These are phyloP conservation scores for Clohesyomyces aquaticus DNA, from an alignment of 495 filamentous ascomycete species.

Conservation along the genomic window DNA sequence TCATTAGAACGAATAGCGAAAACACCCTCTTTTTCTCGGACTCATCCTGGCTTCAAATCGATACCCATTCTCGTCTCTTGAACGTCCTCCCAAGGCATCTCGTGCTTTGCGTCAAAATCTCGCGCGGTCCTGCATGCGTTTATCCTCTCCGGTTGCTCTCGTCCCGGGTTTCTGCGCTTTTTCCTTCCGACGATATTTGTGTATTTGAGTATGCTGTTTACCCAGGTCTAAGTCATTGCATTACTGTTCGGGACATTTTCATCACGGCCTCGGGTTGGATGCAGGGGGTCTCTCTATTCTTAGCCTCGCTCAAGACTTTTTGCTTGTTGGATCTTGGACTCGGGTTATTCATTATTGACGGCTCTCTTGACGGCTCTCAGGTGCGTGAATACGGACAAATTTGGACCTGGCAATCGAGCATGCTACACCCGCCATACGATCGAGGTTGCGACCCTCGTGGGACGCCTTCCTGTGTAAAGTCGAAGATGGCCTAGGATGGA, in stretches of 20 bases:
- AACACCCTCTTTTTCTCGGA: neutral
- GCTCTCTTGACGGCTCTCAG: too few relatives aligned
- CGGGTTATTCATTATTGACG: too few relatives aligned
- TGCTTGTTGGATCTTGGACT: neutral
- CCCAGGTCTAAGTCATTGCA: neutral
- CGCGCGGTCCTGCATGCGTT: neutral
- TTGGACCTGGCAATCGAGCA: too few relatives aligned
- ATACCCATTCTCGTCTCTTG: conserved; percentile 24
- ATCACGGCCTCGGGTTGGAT: neutral
- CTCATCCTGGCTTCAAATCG: conserved; percentile 6
- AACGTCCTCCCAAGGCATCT: neutral
- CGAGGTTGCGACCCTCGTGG: too few relatives aligned
- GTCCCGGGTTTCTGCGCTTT: neutral
- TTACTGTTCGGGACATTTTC: neutral
- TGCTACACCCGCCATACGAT: too few relatives aligned
- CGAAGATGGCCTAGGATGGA: too few relatives aligned
- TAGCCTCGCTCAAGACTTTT: too few relatives aligned
- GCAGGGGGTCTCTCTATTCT: neutral
- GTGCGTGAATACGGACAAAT: too few relatives aligned
- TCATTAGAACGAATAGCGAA: conserved; percentile 34
- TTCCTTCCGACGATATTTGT: too few relatives aligned
- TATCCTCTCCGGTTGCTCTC: neutral
- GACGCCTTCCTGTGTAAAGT: too few relatives aligned
- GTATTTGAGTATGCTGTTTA: neutral
- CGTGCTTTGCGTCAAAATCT: neutral